A percentile compares a stretch with the other conserved stretches of the same genome.
phyloP scores from a whole-genome alignment of 202 grass and related monocot genomes.

The Elaeis oleifera region DNA sequence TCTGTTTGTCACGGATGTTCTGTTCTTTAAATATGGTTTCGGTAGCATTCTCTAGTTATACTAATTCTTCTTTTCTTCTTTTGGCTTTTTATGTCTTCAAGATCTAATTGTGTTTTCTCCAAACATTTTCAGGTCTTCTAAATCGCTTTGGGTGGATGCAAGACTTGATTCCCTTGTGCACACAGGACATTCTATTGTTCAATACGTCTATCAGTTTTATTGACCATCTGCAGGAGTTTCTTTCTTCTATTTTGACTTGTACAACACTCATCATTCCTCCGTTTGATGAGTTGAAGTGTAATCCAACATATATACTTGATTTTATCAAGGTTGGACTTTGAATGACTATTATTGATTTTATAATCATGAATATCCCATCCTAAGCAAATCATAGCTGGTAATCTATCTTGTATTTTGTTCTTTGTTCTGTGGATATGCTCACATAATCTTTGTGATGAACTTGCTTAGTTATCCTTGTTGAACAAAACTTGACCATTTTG shows the following conservation, averaged over 20 bases:
- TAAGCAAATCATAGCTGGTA: too few species aligned
- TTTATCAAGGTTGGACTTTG: conserved; percentile 54
- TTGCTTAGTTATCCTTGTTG: too few species aligned
- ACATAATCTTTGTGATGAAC: too few species aligned
- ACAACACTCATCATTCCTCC: conserved; percentile 68
- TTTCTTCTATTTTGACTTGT: conserved; percentile 64
- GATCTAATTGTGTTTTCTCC: conserved; percentile 22
- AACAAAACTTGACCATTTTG: too few species aligned
- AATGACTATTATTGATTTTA: too few species aligned
- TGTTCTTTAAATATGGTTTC: not conserved
- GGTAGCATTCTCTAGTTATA: not conserved
- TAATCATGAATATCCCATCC: too few species aligned
- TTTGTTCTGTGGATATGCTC: too few species aligned
- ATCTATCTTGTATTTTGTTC: too few species aligned
- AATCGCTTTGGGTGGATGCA: conserved; percentile 92
- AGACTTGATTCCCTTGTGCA: conserved; percentile 47
- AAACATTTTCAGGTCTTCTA: conserved; percentile 48
- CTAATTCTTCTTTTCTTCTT: conserved; percentile 25
- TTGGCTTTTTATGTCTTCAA: conserved; percentile 45
- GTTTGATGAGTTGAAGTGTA: conserved; percentile 49
- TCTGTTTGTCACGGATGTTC: not conserved
- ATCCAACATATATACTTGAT: conserved; percentile 49
- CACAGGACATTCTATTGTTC: conserved; percentile 65
- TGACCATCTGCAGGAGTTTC: conserved; percentile 88
- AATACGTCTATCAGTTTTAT: conserved; percentile 91